phyloP scores from a whole-genome alignment of 768 basidiomycete genomes.

The Boletus insuetus region DNA sequence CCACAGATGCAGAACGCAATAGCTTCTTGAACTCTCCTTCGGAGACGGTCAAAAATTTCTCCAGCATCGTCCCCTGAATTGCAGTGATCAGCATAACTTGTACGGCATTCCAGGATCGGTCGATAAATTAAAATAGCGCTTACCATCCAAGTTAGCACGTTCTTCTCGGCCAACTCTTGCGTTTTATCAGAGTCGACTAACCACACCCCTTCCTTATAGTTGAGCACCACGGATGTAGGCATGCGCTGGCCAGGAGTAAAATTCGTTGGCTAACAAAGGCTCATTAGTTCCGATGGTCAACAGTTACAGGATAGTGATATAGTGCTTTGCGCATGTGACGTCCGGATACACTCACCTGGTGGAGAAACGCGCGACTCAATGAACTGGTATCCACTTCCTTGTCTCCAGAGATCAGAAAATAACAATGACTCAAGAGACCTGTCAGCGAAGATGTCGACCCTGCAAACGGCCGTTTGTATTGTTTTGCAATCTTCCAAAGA shows the following conservation, averaged over 20 bases:
- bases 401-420: slow-evolving; percentile 78
- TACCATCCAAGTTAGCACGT: slow-evolving; percentile 77
- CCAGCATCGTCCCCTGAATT: slow-evolving; percentile 77
- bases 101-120: neutral
- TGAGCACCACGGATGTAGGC: slow-evolving; percentile 68
- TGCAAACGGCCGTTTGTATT: slow-evolving; percentile 58
- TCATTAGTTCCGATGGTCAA: slow-evolving; percentile 1
- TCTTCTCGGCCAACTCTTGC: slow-evolving; percentile 49
- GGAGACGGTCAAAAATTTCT: slow-evolving; percentile 78
- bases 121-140: slow-evolving; percentile 13
- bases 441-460: slow-evolving; percentile 92
- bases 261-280: slow-evolving; percentile 42
- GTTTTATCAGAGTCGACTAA: slow-evolving; percentile 56
- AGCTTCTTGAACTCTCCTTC: slow-evolving; percentile 60
- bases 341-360: slow-evolving; percentile 45
- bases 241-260: slow-evolving; percentile 82
- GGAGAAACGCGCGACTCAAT: slow-evolving; percentile 58
- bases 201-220: slow-evolving; percentile 64
- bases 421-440: slow-evolving; percentile 81
- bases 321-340: neutral
- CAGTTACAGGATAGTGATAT: too few species aligned
- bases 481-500: slow-evolving; percentile 56
- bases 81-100: neutral
- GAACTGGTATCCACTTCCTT: slow-evolving; percentile 59
- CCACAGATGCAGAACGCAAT: slow-evolving; percentile 36